Evolutionary conservation across 495 filamentous ascomycete species (phyloP).

Genomic region (Penicillium nucicola): DNA sequence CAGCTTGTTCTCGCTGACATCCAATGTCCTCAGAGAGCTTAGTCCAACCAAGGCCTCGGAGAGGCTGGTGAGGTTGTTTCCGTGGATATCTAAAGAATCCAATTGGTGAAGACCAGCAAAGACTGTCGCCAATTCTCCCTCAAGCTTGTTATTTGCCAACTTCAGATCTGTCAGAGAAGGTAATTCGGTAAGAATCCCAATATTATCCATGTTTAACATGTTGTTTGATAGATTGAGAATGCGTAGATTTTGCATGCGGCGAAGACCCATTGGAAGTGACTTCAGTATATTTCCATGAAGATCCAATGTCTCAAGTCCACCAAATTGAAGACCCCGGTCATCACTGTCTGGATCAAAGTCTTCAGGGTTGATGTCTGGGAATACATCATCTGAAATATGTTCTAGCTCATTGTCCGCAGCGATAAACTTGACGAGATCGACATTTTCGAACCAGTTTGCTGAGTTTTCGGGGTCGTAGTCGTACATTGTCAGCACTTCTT

Average conservation of each 20-base stretch:
- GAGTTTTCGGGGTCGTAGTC: constrained; percentile 59
- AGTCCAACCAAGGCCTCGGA: constrained; percentile 64
- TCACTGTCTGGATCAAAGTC: constrained; percentile 59
- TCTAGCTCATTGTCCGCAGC: constrained; percentile 91
- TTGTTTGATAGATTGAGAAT: constrained; percentile 86
- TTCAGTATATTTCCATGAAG: constrained; percentile 78
- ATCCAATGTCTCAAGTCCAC: constrained; percentile 77
- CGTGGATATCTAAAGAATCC: constrained; percentile 76
- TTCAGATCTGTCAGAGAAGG: constrained; percentile 71
- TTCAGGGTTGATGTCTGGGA: constrained; percentile 66
- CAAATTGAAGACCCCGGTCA: constrained; percentile 71
- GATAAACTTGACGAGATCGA: constrained; percentile 85
- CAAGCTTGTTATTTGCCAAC: constrained; percentile 72
- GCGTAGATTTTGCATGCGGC: constrained; percentile 68
- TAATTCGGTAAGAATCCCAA: constrained; percentile 73
- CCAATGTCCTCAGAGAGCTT: constrained; percentile 65
- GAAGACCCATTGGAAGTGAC: constrained; percentile 69
- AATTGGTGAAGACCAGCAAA: constrained; percentile 62
- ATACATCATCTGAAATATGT: constrained; percentile 64
- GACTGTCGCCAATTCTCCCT: constrained; percentile 57
- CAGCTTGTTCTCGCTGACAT: constrained; percentile 74
- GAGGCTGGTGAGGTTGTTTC: constrained; percentile 76
- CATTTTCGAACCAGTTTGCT: constrained; percentile 82
- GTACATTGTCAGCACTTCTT: constrained; percentile 90
- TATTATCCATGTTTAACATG: constrained; percentile 62